Conservation (phyloP, 2,329 filamentous ascomycete genomes). For the Grosmannia clavigera region DNA sequence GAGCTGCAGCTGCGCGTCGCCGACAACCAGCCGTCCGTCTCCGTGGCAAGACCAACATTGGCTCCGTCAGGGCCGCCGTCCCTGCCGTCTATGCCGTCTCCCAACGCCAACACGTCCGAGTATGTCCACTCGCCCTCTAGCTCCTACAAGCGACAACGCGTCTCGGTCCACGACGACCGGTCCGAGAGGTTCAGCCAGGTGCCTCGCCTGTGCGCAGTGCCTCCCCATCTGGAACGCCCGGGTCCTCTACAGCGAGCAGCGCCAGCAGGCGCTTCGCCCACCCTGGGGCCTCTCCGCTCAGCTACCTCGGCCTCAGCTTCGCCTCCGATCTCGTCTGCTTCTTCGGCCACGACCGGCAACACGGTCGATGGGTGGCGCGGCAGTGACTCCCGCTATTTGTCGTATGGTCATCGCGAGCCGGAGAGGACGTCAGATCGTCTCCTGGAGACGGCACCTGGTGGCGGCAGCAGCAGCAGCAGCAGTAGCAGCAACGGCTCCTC, state of each 20-base stretch:
- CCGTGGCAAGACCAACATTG: background rate
- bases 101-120: conserved; percentile 24
- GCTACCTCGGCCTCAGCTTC: background rate
- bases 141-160: conserved; percentile 33
- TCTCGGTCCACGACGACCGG: conserved; percentile 26
- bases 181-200: conserved; percentile 31
- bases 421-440: background rate
- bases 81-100: conserved; percentile 14
- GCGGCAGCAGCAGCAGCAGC: background rate
- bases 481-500: background rate
- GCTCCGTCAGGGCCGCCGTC: background rate
- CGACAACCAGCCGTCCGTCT: conserved; percentile 15
- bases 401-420: background rate
- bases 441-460: background rate
- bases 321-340: background rate
- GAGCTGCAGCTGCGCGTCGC: conserved; percentile 10
- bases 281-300: background rate
- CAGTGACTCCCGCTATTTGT: background rate
- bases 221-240: background rate
- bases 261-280: background rate
- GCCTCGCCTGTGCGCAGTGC: conserved; percentile 29
- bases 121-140: conserved; percentile 35
- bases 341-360: background rate
- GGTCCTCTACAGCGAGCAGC: background rate
- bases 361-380: background rate